Conservation (phyloP, 2,329 filamentous ascomycete genomes). For the Moelleriella libera region DNA sequence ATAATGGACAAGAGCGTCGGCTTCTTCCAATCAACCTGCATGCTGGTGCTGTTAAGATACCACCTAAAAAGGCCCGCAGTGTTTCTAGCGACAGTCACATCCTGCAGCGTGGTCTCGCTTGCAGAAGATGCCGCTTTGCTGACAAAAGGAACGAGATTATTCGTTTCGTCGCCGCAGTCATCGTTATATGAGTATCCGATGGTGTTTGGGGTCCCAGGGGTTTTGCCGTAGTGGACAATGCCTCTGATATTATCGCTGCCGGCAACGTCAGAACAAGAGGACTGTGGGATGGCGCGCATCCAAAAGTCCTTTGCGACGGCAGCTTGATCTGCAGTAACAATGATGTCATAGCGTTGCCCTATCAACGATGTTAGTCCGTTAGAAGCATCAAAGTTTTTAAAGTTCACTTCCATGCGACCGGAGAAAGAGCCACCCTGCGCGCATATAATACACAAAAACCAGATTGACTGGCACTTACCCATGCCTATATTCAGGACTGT, state of each 20-base stretch:
- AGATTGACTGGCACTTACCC: constrained; percentile 9
- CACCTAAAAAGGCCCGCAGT: constrained; percentile 1
- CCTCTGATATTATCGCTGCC: constrained; percentile 29
- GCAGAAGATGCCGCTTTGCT: not conserved
- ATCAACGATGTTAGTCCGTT: not conserved
- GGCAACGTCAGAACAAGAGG: constrained; percentile 23
- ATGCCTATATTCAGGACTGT: constrained; percentile 31
- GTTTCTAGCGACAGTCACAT: not conserved
- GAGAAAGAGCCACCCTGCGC: no score
- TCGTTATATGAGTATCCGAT: not conserved
- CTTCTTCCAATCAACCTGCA: constrained; percentile 16
- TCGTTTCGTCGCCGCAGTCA: not conserved
- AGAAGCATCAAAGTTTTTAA: not conserved
- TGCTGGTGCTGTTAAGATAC: constrained; percentile 14
- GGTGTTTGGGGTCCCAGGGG: constrained; percentile 3
- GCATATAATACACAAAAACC: no score
- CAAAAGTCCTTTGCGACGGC: constrained; percentile 26
- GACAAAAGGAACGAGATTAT: not conserved
- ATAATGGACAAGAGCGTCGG: constrained; percentile 14
- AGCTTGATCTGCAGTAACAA: constrained; percentile 23
- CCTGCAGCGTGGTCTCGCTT: not conserved
- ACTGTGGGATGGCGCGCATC: constrained; percentile 23
- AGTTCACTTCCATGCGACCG: no score
- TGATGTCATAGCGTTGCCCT: constrained; percentile 27
- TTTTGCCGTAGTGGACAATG: constrained; percentile 28